Evolutionary conservation across 2,329 filamentous ascomycete species (phyloP).

Genomic region (Xylariaceae sp.): DNA sequence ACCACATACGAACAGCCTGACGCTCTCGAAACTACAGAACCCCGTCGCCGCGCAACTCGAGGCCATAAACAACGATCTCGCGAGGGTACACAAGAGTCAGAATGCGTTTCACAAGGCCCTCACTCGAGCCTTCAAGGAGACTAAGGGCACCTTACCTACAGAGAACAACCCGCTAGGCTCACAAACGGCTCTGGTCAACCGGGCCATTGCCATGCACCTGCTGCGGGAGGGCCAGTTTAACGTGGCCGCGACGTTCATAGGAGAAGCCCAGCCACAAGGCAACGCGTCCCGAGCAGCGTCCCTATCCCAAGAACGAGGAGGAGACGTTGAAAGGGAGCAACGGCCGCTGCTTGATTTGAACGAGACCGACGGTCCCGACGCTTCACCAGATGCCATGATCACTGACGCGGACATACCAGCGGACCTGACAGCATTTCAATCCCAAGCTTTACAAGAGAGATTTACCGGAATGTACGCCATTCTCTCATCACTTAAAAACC

Average conservation of each 20-base stretch:
- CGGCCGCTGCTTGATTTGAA: no score
- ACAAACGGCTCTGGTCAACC: conserved; percentile 74
- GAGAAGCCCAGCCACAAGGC: conserved; percentile 51
- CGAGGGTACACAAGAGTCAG: conserved; percentile 75
- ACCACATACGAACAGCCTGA: conserved; percentile 64
- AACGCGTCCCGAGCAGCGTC: conserved; percentile 17
- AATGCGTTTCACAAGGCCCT: conserved; percentile 80
- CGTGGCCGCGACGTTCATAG: conserved; percentile 79
- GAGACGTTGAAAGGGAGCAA: no score
- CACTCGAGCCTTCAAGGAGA: conserved; percentile 71
- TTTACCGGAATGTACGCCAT: conserved; percentile 92
- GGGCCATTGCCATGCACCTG: conserved; percentile 93
- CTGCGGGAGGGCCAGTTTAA: conserved; percentile 89
- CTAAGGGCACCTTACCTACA: conserved; percentile 63
- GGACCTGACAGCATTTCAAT: conserved; percentile 54
- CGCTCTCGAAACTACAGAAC: conserved; percentile 78
- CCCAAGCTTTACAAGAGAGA: conserved; percentile 65
- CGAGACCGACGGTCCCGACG: conserved; percentile 11
- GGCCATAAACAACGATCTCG: conserved; percentile 71
- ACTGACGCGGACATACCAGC: conserved; percentile 33
- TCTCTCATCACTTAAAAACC: conserved; percentile 67
- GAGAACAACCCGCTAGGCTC: conserved; percentile 76
- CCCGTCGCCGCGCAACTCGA: conserved; percentile 79
- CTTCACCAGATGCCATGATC: conserved; percentile 25
- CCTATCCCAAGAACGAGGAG: conserved; percentile 16